phyloP scores from a whole-genome alignment of 2,329 filamentous ascomycete genomes.

The Didymella sp. region DNA sequence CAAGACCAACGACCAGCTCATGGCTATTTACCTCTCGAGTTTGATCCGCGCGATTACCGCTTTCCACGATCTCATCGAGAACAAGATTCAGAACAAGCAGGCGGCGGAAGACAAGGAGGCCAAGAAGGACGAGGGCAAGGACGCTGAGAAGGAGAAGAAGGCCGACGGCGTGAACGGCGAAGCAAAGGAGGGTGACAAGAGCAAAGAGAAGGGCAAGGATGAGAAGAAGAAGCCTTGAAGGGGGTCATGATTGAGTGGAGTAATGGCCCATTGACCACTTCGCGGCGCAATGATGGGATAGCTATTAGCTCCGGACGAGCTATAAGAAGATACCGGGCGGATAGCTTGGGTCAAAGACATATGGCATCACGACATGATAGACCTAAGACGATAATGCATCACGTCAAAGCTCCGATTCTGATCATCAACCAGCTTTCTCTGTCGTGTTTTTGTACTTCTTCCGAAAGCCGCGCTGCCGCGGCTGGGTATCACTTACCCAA shows the following conservation, averaged over 20 bases:
- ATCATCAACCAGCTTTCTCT: not conserved
- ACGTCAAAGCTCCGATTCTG: conserved; percentile 8
- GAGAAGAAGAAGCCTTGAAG: conserved; percentile 56
- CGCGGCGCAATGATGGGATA: not conserved
- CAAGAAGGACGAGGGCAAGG: conserved; percentile 64
- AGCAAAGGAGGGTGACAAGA: conserved; percentile 60
- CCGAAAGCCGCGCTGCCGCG: conserved; percentile 29
- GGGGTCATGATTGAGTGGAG: not conserved
- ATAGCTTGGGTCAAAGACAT: not conserved
- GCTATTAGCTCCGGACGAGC: not conserved
- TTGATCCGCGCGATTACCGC: conserved; percentile 97
- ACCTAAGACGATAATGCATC: conserved; percentile 30
- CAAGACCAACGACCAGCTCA: conserved; percentile 99
- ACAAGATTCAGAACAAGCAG: conserved; percentile 99
- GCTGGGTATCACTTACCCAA: conserved; percentile 35
- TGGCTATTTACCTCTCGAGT: conserved; percentile 97
- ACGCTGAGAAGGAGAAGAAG: conserved; percentile 71
- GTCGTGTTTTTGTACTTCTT: not conserved
- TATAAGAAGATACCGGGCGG: conserved; percentile 2
- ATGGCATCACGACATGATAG: conserved; percentile 38
- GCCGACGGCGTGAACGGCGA: conserved; percentile 61
- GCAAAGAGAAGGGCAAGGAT: conserved; percentile 64
- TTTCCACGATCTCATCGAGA: conserved; percentile 99
- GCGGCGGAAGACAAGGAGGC: conserved; percentile 94
- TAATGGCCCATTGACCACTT: not conserved